Conservation (phyloP, 2,329 filamentous ascomycete genomes). For the Coniochaeta sp. region DNA sequence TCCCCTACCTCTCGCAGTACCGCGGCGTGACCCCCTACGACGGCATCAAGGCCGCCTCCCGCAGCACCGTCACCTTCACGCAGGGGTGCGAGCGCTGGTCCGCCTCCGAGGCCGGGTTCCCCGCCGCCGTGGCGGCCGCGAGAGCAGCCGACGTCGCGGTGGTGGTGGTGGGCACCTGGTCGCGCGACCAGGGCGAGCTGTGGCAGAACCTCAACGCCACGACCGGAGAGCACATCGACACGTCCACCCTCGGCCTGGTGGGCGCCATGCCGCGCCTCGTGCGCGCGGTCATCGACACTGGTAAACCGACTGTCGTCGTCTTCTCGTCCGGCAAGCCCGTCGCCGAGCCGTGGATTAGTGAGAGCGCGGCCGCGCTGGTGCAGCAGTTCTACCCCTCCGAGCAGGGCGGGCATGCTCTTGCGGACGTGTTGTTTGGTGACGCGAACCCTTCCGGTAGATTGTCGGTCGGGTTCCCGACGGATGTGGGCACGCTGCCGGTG, state of each 20-base stretch:
- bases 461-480: conserved; percentile 53
- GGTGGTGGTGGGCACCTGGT: conserved; percentile 70
- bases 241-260: conserved; percentile 61
- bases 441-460: conserved; percentile 69
- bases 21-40: conserved; percentile 67
- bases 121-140: conserved; percentile 58
- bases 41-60: conserved; percentile 72
- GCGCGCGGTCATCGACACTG: conserved; percentile 71
- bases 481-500: conserved; percentile 63
- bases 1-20: conserved; percentile 65
- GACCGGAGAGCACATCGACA: conserved; percentile 61
- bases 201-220: conserved; percentile 68
- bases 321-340: conserved; percentile 74
- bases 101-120: conserved; percentile 58
- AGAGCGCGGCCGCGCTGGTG: conserved; percentile 55
- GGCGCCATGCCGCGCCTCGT: conserved; percentile 85
- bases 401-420: conserved; percentile 76
- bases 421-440: conserved; percentile 71
- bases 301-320: conserved; percentile 68
- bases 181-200: conserved; percentile 63
- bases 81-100: conserved; percentile 70
- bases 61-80: conserved; percentile 56
- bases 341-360: conserved; percentile 65
- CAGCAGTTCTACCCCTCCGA: conserved; percentile 81
- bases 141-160: conserved; percentile 63